Evolutionary conservation across 1,139 yeast species (phyloP).

Genomic region (Wickerhamiella pararugosa): DNA sequence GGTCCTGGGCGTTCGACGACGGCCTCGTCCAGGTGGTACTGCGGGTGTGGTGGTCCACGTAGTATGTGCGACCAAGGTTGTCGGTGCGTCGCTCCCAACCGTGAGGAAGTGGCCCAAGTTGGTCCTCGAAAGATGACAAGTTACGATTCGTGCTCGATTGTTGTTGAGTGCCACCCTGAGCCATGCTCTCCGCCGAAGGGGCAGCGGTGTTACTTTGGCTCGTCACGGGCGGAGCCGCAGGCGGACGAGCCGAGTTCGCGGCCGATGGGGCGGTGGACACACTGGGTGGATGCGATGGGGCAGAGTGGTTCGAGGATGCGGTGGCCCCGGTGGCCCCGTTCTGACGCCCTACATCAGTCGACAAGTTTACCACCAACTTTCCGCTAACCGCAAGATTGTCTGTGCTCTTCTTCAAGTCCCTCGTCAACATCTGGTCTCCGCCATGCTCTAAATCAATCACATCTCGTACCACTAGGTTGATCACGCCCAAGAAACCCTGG

Average conservation of each 20-base stretch:
- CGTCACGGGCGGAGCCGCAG: slow-evolving; percentile 5
- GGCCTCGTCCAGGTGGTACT: slow-evolving; percentile 99
- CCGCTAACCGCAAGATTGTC: slow-evolving; percentile 90
- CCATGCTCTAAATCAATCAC: slow-evolving; percentile 52
- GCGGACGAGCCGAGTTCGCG: neutral
- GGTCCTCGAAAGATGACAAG: slow-evolving; percentile 86
- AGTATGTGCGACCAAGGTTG: slow-evolving; percentile 91
- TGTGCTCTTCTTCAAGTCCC: slow-evolving; percentile 82
- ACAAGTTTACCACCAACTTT: slow-evolving; percentile 49
- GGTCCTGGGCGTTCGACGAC: slow-evolving; percentile 31
- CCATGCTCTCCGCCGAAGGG: neutral
- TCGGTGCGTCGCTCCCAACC: slow-evolving; percentile 99
- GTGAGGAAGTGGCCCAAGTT: slow-evolving; percentile 86
- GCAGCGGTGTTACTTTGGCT: neutral
- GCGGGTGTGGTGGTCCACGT: slow-evolving; percentile 94
- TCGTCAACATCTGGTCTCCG: slow-evolving; percentile 68
- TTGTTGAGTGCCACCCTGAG: slow-evolving; percentile 5
- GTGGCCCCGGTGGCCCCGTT: slow-evolving; percentile 9
- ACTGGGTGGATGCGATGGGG: neutral
- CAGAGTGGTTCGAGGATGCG: slow-evolving; percentile 7
- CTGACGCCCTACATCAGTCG: slow-evolving; percentile 25
- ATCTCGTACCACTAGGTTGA: slow-evolving; percentile 80
- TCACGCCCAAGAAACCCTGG: slow-evolving; percentile 96
- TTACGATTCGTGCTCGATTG: slow-evolving; percentile 1
- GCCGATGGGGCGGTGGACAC: neutral